These are phyloP conservation scores for Boletus sensibilis DNA, from an alignment of 768 basidiomycete genomes.

Conservation along the genomic window DNA sequence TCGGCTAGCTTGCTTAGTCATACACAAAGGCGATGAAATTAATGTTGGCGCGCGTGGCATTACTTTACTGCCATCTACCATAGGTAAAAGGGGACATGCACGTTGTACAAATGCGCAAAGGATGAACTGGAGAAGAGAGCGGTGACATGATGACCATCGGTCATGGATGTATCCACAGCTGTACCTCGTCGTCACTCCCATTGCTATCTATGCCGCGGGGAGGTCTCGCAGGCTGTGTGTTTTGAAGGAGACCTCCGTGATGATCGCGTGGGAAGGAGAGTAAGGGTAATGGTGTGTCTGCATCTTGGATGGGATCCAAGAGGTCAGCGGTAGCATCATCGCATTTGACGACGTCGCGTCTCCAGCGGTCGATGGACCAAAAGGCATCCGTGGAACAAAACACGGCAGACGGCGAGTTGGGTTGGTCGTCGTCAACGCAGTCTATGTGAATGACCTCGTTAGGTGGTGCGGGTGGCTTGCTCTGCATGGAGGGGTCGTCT, in stretches of 20 bases:
- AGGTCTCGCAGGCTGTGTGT: not conserved
- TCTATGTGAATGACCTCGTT: not conserved
- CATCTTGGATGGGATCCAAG: constrained; percentile 19
- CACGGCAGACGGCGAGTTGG: constrained; percentile 25
- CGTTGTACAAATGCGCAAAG: not conserved
- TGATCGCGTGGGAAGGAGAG: constrained; percentile 10
- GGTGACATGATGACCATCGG: not conserved
- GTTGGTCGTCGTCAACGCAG: constrained; percentile 37
- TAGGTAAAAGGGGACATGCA: not conserved
- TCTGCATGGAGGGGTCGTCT: constrained; percentile 28
- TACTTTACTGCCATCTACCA: not conserved
- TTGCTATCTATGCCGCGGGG: not conserved
- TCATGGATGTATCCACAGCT: constrained; percentile 18
- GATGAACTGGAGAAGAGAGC: not conserved
- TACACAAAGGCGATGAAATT: not conserved
- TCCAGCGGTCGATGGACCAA: constrained; percentile 24
- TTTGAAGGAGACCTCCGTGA: not conserved
- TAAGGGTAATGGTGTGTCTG: constrained; percentile 6
- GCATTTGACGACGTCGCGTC: constrained; percentile 15
- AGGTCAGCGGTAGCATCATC: constrained; percentile 4
- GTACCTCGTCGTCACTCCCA: constrained; percentile 11
- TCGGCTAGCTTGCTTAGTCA: constrained; percentile 19
- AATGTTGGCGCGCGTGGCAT: no score
- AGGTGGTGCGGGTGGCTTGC: not conserved
- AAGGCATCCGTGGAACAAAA: constrained; percentile 23